Evolutionary conservation across 2,329 filamentous ascomycete genomes (phyloP), one percentile per base, ranked within the genome.

Genomic region (Akanthomyces muscarius): DNA sequence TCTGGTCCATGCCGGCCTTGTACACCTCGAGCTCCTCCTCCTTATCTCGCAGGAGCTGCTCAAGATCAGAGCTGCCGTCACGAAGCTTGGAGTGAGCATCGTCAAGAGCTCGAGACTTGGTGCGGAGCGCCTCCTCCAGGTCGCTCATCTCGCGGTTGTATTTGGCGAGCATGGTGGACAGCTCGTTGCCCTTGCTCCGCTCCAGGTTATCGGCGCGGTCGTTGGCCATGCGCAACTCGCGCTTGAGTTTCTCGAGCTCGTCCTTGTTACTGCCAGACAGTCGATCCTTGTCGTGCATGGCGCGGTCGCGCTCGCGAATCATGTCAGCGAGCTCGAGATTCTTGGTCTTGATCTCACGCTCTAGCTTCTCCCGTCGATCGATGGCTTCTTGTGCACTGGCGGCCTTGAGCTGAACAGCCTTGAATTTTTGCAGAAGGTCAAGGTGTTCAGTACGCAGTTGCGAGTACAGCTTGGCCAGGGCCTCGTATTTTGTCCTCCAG

Each of bases 311-410:
- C 79, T 99, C 95, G 50, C 95, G 87, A 67, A 99, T 99, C 95
- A 99, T 98, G 74, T 98, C 92, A 38, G 95, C 95, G 65, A 99
- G 79, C 76, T 99, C 95, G n/a, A 99, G 81, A 73, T 99, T 99
- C 85, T 99, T 99, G 36, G 94, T 97, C 85, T 99, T 99, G 74
- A 99, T 90, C 78, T 99, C 95, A 41, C 94, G 89, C 79, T 98
- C 92, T 59, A 99, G 83, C 80, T 96, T 97, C 79, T 99, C 95
- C 10, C 94, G 89, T 69, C 86, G 88, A 63, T 98, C 95, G 66
- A 98, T 97, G 1, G 95, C 95, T 78, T 99, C 95, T 73, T 98
- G 94, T 0, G 95, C 95, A 5, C 93, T 98, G 18, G 94, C 92
- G 1, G 95, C 95, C 82, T 98, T 99, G 66, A 98, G 83, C 75